A percentile compares a stretch with the other conserved stretches of the same genome.
Evolutionary conservation across 1,139 yeast genomes (phyloP).

Genomic region (Kodamaea sp.): DNA sequence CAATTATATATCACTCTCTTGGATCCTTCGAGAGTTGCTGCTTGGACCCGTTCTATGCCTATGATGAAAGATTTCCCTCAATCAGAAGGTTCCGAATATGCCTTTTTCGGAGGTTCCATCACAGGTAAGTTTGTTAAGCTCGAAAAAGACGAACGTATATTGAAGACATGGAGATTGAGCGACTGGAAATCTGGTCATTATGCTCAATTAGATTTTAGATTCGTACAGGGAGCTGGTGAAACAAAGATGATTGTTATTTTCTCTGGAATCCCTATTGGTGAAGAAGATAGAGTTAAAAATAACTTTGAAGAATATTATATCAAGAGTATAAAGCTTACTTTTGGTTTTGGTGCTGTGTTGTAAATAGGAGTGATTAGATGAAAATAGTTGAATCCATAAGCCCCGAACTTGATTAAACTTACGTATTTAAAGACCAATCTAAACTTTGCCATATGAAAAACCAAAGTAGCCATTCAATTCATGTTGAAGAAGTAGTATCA

Average conservation of each 20-base stretch:
- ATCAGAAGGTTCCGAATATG: conserved; percentile 58
- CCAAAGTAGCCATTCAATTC: background rate
- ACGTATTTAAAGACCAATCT: too few relatives aligned
- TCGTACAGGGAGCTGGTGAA: conserved; percentile 76
- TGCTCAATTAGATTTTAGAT: conserved; percentile 62
- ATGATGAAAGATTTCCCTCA: conserved; percentile 50
- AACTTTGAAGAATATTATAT: conserved; percentile 90
- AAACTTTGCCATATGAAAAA: background rate
- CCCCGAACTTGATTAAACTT: background rate
- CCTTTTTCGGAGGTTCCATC: conserved; percentile 86
- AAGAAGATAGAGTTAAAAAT: conserved; percentile 80
- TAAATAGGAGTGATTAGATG: conserved; percentile 19
- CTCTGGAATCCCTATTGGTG: conserved; percentile 95
- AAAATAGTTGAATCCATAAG: background rate
- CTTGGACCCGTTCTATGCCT: conserved; percentile 86
- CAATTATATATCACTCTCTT: conserved; percentile 75
- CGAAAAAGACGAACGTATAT: conserved; percentile 55
- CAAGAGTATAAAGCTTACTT: conserved; percentile 80
- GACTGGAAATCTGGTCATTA: conserved; percentile 86
- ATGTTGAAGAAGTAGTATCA: too few relatives aligned
- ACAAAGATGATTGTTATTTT: conserved; percentile 77
- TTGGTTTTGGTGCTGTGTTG: conserved; percentile 88
- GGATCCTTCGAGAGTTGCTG: conserved; percentile 72
- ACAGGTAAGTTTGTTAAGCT: conserved; percentile 63
- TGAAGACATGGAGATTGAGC: conserved; percentile 78